phyloP scores from a whole-genome alignment of 805 yeast species.

The Pichia phayaonensis region DNA sequence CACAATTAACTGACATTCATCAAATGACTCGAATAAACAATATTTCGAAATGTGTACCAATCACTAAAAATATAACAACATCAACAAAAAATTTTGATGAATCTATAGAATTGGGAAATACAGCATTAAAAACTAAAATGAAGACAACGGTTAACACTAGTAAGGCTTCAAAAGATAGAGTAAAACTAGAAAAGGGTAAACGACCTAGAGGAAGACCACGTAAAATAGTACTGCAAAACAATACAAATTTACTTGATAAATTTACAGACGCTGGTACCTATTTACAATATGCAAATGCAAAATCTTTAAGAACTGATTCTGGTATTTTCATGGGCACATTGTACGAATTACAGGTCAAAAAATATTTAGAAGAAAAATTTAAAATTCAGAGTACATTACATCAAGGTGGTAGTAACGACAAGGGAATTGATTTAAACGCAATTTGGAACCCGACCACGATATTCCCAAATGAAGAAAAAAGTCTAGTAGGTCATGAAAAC shows the following conservation, averaged over 20 bases:
- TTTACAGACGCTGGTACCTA: conserved; percentile 24
- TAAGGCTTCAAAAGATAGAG: no score
- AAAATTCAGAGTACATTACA: conserved; percentile 32
- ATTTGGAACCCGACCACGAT: conserved; percentile 36
- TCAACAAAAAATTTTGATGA: not conserved
- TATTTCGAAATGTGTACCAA: conserved; percentile 1
- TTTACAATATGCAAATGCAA: conserved; percentile 25
- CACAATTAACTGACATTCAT: not conserved
- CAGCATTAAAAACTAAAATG: not conserved
- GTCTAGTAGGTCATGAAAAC: not conserved
- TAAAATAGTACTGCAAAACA: not conserved
- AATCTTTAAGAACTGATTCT: conserved; percentile 35
- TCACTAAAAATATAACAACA: not conserved
- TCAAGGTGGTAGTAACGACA: conserved; percentile 50
- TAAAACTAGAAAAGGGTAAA: not conserved
- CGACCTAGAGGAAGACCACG: conserved; percentile 11
- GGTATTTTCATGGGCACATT: conserved; percentile 48
- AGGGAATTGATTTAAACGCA: conserved; percentile 50
- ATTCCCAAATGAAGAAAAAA: conserved; percentile 7
- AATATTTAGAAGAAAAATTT: conserved; percentile 32
- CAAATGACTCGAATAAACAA: conserved; percentile 2
- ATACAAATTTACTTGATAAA: conserved; percentile 2
- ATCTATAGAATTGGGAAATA: not conserved
- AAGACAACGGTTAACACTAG: not conserved
- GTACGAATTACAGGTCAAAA: conserved; percentile 41